Conservation (phyloP, 495 filamentous ascomycete species). For the Podospora australis region DNA sequence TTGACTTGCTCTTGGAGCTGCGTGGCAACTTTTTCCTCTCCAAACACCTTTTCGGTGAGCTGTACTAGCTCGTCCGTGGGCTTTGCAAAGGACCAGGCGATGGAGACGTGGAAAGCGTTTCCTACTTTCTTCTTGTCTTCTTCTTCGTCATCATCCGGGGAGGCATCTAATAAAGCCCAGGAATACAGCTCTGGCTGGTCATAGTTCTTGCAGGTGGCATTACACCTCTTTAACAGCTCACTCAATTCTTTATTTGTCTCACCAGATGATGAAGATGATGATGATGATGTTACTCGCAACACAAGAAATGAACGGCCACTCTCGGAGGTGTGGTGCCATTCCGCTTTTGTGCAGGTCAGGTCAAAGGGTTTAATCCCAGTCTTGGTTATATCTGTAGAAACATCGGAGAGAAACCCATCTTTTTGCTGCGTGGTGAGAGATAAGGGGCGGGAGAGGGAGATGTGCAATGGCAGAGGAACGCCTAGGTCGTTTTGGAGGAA, state of each 20-base stretch:
- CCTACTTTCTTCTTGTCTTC: background rate
- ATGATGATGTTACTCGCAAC: slow-evolving; percentile 41
- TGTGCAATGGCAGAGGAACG: slow-evolving; percentile 74
- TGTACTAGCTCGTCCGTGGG: slow-evolving; percentile 32
- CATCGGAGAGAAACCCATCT: slow-evolving; percentile 49
- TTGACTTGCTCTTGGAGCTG: too few species aligned
- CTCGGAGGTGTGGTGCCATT: slow-evolving; percentile 49
- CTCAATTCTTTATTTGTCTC: slow-evolving; percentile 50
- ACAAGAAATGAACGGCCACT: slow-evolving; percentile 84
- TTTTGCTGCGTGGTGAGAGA: slow-evolving; percentile 59
- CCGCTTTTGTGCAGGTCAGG: slow-evolving; percentile 22
- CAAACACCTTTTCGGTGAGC: slow-evolving; percentile 26
- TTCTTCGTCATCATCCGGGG: too few species aligned
- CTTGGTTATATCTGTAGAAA: slow-evolving; percentile 27
- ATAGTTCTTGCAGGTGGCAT: slow-evolving; percentile 51
- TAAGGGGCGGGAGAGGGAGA: slow-evolving; percentile 77
- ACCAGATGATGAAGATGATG: too few species aligned
- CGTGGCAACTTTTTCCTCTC: background rate
- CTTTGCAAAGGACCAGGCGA: slow-evolving; percentile 65
- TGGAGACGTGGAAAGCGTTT: slow-evolving; percentile 67
- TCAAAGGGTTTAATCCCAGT: slow-evolving; percentile 31
- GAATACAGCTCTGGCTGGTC: slow-evolving; percentile 69
- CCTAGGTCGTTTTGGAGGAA: slow-evolving; percentile 71
- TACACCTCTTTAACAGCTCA: slow-evolving; percentile 57
- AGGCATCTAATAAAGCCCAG: too few species aligned